Base-by-base conservation (phyloP, 2,329 filamentous ascomycete genomes). In the Fusarium tuaranense region DNA sequence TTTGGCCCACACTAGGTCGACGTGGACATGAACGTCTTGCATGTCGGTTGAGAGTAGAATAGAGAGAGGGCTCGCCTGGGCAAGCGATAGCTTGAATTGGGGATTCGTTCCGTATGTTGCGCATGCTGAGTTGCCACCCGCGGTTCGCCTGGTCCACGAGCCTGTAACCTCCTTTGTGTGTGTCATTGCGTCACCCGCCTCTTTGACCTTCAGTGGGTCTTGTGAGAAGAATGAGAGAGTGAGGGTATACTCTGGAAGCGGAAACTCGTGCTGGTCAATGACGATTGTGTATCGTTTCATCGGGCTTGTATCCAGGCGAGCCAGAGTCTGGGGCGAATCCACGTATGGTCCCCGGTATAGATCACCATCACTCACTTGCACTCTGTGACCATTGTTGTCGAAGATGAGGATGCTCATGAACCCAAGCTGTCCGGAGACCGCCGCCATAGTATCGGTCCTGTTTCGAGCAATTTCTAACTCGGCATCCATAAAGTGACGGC, bases 351-450 rank as follows among this genome's bases (percentile, higher is more conserved):
- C 93, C 39, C 93, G 91, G 77, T 94, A 91, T 0, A 94, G 82
- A 27, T 92, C 89, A 8, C 91, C 90, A 66, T 96, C 94, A 63
- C 91, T 91, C 16, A 97, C 86, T 74, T 94, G 92, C 0, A 98
- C 91, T 59, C 92, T 89, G 39, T 91, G 87, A 3, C 96, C 95
- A 44, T 88, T 81, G 34, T 90, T 90, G 20, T 92, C 88, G 80
- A 96, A 98, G 1, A 97, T 88, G 69, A 95, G 95, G 30, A 99
- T 88, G 76, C 94, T 94, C 83, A 98, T 98, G 82, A 95, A 98
- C 1, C 95, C 96, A 27, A 92, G 87, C 71, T 89, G 88, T 57
- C 86, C 85, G 5, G 88, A 86, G 6, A 85, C 85, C 7, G 84
- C 83, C 20, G 87, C 84, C 67, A 85, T 82, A 3, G 84, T 83